Evolutionary conservation across 306 rosid genomes (phyloP).

Genomic region (Biancaea sappan): DNA sequence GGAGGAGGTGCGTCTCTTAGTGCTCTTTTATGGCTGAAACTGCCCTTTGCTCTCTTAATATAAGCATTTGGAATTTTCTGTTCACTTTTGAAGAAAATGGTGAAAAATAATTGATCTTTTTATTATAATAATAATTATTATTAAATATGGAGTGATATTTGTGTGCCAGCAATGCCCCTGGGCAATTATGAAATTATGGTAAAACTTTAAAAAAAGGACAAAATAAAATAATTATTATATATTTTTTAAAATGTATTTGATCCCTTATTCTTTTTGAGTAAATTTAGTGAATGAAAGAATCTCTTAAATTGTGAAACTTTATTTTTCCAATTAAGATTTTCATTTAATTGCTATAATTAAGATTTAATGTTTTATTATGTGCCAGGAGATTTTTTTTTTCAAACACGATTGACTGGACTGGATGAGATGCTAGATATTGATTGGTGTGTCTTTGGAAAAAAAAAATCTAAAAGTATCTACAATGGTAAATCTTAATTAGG

Average conservation of each 20-base stretch:
- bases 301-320: background rate
- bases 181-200: background rate
- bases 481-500: too few relatives aligned
- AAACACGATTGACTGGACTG: background rate
- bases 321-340: background rate
- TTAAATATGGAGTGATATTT: background rate
- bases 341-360: conserved; percentile 1
- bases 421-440: background rate
- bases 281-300: background rate
- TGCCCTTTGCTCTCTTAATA: background rate
- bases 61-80: background rate
- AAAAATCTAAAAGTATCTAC: too few relatives aligned
- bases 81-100: background rate
- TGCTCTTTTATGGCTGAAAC: conserved; percentile 1
- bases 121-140: background rate
- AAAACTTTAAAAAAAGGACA: background rate
- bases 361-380: background rate
- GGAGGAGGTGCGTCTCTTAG: background rate
- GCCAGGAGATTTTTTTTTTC: background rate
- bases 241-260: background rate
- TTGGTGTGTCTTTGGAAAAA: too few relatives aligned
- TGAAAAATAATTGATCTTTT: background rate
- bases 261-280: background rate
- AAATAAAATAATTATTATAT: background rate
- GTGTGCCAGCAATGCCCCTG: background rate